Conservation (phyloP, 495 filamentous ascomycete species). For the Chaetomium tenue region DNA sequence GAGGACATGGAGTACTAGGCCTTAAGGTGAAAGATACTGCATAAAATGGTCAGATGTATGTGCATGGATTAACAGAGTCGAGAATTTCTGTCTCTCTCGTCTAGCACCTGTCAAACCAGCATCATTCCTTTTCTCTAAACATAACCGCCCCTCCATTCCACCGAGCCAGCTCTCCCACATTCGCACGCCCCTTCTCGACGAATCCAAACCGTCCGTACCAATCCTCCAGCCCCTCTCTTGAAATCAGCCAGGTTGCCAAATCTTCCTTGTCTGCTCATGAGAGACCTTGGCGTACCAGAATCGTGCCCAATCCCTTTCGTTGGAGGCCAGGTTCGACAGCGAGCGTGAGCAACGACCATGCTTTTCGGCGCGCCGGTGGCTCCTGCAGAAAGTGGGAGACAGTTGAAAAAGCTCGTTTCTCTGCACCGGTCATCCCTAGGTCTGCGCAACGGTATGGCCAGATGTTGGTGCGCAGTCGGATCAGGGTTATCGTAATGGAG, state of each 20-base stretch:
- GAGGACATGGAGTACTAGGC: too few relatives aligned
- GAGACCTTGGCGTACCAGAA: neutral
- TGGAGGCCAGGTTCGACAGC: neutral
- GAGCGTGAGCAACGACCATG: neutral
- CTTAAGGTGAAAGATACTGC: too few relatives aligned
- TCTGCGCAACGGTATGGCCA: slow-evolving; percentile 1
- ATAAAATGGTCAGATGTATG: too few relatives aligned
- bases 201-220: slow-evolving; percentile 8
- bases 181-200: neutral
- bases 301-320: neutral
- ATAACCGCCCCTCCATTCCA: slow-evolving; percentile 4
- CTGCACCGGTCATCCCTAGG: neutral
- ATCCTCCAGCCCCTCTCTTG: neutral
- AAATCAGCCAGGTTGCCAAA: neutral
- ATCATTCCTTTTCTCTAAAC: neutral
- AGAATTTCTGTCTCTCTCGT: too few relatives aligned
- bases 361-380: neutral
- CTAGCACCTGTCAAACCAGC: neutral
- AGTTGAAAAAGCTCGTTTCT: neutral
- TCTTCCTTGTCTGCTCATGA: neutral
- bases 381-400: neutral
- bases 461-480: neutral
- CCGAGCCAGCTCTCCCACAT: neutral
- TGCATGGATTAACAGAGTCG: too few relatives aligned
- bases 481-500: neutral